Evolutionary conservation across 352 stramenopile species (phyloP).

Genomic region (Paralagenidium karlingii): DNA sequence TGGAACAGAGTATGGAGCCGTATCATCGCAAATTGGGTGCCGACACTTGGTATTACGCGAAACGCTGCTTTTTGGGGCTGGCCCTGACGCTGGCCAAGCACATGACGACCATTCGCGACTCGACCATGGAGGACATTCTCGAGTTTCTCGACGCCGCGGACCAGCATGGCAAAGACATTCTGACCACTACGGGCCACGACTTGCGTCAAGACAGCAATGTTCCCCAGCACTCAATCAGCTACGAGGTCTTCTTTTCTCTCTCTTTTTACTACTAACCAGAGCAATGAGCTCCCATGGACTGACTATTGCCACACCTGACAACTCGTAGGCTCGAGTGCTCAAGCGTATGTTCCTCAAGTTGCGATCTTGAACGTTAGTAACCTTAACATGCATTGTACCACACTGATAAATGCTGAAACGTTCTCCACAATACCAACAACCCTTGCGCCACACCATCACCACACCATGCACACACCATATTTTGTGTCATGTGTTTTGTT

Average conservation of each 20-base stretch:
- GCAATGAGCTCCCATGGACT: not conserved
- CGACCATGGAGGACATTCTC: conserved; percentile 90
- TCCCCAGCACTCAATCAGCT: conserved; percentile 83
- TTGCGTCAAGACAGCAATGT: conserved; percentile 13
- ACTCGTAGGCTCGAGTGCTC: conserved; percentile 64
- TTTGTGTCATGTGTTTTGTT: too few relatives aligned
- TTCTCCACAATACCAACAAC: too few relatives aligned
- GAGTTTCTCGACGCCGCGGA: conserved; percentile 88
- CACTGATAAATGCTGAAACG: too few relatives aligned
- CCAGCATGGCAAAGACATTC: conserved; percentile 86
- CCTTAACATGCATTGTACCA: too few relatives aligned
- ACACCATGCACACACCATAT: too few relatives aligned
- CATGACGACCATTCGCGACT: conserved; percentile 92
- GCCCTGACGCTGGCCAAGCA: conserved; percentile 91
- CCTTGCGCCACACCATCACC: too few relatives aligned
- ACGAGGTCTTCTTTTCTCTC: conserved; percentile 39
- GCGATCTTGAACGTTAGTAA: conserved; percentile 39
- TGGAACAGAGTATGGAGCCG: conserved; percentile 86
- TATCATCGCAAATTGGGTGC: conserved; percentile 93
- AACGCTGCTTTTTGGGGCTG: conserved; percentile 91
- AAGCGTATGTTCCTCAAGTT: conserved; percentile 93
- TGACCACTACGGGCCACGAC: conserved; percentile 54
- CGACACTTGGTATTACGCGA: conserved; percentile 95
- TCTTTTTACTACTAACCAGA: not conserved
- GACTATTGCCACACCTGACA: not conserved